Evolutionary conservation across 352 stramenopile genomes (phyloP).

Genomic region (Phytophthora pisi): DNA sequence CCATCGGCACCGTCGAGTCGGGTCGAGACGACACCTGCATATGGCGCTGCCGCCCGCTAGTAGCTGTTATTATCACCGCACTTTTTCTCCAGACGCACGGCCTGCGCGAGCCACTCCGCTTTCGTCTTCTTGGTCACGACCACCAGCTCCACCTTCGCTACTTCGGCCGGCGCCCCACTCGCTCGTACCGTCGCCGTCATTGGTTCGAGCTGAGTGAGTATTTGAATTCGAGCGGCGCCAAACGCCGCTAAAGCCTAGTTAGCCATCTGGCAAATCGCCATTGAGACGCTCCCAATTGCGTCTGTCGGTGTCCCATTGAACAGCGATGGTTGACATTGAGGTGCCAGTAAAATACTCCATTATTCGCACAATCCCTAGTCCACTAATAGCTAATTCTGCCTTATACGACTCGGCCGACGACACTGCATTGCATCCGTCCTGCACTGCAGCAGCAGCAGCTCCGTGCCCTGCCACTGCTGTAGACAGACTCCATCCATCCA

Average conservation of each 20-base stretch:
- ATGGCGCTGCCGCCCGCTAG: neutral
- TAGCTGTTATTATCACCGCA: slow-evolving; percentile 1
- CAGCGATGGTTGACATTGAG: no score
- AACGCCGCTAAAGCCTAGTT: neutral
- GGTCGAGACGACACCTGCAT: no score
- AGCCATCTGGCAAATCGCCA: slow-evolving; percentile 4
- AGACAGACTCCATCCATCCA: neutral
- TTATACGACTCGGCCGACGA: slow-evolving; percentile 11
- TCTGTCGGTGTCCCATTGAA: no score
- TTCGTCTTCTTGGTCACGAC: slow-evolving; percentile 39
- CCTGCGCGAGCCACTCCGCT: slow-evolving; percentile 31
- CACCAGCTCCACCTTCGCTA: slow-evolving; percentile 29
- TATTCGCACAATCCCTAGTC: slow-evolving; percentile 22
- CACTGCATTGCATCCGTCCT: no score
- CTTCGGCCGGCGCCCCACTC: neutral
- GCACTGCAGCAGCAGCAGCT: no score
- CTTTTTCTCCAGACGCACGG: slow-evolving; percentile 40
- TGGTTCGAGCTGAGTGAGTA: neutral
- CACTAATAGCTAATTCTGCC: slow-evolving; percentile 19
- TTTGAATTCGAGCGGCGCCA: slow-evolving; percentile 11
- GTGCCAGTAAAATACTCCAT: slow-evolving; percentile 10
- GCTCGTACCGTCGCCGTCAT: neutral
- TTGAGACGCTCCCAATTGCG: neutral
- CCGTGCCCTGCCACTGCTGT: no score
- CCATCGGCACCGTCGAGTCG: no score